Evolutionary conservation across 2,329 filamentous ascomycete genomes (phyloP).

Genomic region (Leptographium lundbergii): DNA sequence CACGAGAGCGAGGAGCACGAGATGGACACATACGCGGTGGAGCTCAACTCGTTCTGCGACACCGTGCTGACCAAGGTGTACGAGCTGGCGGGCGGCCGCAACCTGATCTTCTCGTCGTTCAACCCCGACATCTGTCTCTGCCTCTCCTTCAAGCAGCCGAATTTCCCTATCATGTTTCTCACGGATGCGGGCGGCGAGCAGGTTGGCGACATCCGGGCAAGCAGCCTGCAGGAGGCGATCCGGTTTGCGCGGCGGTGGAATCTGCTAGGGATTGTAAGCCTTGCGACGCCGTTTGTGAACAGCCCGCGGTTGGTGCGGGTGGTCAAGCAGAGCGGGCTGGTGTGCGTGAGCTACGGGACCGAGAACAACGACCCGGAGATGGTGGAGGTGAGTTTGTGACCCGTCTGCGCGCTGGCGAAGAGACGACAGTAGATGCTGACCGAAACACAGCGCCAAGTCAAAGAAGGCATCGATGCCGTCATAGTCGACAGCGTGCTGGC

Average conservation of each 20-base stretch:
- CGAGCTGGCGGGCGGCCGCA: conserved; percentile 66
- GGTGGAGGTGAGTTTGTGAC: conserved; percentile 55
- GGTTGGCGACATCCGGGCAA: conserved; percentile 82
- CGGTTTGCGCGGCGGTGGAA: conserved; percentile 94
- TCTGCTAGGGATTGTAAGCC: conserved; percentile 76
- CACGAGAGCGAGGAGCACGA: conserved; percentile 90
- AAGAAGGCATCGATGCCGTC: conserved; percentile 92
- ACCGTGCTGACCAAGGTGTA: conserved; percentile 86
- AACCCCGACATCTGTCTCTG: conserved; percentile 94
- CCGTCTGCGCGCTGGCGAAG: neutral
- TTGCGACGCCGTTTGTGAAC: conserved; percentile 78
- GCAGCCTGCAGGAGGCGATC: conserved; percentile 87
- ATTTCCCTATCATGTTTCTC: conserved; percentile 88
- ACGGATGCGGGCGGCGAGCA: conserved; percentile 73
- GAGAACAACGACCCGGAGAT: conserved; percentile 79
- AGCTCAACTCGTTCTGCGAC: conserved; percentile 93
- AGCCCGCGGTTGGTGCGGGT: conserved; percentile 82
- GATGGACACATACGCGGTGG: conserved; percentile 92
- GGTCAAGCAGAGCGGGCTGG: conserved; percentile 85
- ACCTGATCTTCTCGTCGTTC: conserved; percentile 95
- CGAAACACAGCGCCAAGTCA: conserved; percentile 60
- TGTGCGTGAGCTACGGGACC: conserved; percentile 89
- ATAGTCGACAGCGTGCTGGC: conserved; percentile 93
- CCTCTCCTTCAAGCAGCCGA: conserved; percentile 92
- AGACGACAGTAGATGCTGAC: neutral